Evolutionary conservation across 345 rosid species (phyloP), one percentile per base, ranked within the genome.

Genomic region (Eucalyptus tenuipes): DNA sequence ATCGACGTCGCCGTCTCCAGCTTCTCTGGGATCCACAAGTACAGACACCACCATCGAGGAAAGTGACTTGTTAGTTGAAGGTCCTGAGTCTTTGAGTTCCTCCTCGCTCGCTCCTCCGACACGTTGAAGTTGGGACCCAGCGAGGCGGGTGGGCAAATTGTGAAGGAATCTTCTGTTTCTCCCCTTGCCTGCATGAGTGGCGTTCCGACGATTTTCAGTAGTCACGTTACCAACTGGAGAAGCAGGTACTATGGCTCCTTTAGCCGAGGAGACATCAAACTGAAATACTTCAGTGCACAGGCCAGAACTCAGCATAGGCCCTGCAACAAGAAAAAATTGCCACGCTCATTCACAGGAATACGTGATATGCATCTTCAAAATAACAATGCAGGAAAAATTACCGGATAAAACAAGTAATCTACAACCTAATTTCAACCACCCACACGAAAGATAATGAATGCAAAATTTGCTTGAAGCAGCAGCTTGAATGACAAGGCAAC

Each of bases 221-320:
- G 97, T 90, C 47, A 93, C 92, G 49, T 96, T 95, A 86, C 94
- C 86, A 80, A 93, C 95, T 27, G 97, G 66, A 87, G 99, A 90
- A 68, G 97, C 96, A 85, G 97, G 95, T 90, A 97, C 89, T 66
- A 98, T 97, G 89, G 93, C 97, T 88, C 99, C 99, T 48, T 94
- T 88, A 85, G 94, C 87, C 53, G 95, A 93, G 44, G 97, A 93
- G 86, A 91, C 94, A 90, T 97, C 99, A 87, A 98, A 98, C 92
- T 93, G 99, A 92, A 97, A 97, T 55, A 98, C 99, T 94, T 98
- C 99, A 25, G 93, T 95, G 95, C 99, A 98, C 96, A 95, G 94
- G 86, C 99, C 99, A 42, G 99, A 95, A 94, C 97, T 96, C 91
- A 98, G 89, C 96, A 98, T 91, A n/a, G 99, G 98, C 85, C 99